Evolutionary conservation across 176 grass and related monocot species (phyloP).

Genomic region (Phyllostachys edulis): DNA sequence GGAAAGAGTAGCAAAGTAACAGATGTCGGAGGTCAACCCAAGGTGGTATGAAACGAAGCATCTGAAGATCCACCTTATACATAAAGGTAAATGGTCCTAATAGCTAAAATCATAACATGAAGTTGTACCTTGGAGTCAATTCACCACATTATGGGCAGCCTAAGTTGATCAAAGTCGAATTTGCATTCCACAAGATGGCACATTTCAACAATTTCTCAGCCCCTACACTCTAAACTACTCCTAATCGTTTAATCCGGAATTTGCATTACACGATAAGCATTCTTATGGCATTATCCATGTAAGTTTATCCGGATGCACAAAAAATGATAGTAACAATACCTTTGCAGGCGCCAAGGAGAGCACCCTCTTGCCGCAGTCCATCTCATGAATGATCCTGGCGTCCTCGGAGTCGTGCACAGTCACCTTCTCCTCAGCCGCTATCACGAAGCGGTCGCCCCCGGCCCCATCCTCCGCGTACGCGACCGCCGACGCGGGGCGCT

Average conservation of each 20-base stretch:
- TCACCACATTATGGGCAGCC: neutral
- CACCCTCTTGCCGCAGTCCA: conserved; percentile 55
- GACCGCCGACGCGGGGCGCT: conserved; percentile 50
- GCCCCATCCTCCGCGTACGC: conserved; percentile 40
- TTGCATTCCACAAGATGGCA: neutral
- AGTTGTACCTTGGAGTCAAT: neutral
- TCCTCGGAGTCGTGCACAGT: conserved; percentile 75
- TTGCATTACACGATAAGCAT: neutral
- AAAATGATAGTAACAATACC: conserved; percentile 40
- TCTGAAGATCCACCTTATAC: neutral
- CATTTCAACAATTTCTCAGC: neutral
- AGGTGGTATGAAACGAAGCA: neutral
- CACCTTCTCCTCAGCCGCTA: conserved; percentile 57
- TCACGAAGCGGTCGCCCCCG: conserved; percentile 49
- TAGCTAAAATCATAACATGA: neutral
- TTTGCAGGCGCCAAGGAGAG: conserved; percentile 61
- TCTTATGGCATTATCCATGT: neutral
- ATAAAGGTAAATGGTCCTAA: neutral
- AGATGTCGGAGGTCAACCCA: neutral
- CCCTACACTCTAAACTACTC: neutral
- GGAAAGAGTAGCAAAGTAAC: neutral
- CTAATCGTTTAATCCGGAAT: neutral
- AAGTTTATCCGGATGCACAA: neutral
- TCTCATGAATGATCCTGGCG: conserved; percentile 69
- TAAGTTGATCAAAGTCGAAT: neutral